Evolutionary conservation across 345 rosid species (phyloP), one percentile per base, ranked within the genome.

Genomic region (Dovyalis caffra): DNA sequence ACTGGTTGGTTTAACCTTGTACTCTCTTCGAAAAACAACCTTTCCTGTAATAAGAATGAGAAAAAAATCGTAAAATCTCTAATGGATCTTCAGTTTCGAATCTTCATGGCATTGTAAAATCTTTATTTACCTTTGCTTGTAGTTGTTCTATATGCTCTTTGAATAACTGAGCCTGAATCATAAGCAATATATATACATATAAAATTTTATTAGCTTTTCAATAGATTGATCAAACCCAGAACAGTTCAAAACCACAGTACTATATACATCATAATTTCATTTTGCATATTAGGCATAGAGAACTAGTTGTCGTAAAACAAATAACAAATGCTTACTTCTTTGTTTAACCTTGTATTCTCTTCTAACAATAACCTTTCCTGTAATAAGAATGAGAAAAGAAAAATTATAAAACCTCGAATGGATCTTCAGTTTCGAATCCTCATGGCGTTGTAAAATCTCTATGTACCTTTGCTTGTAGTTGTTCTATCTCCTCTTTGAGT

Each of bases 91-190:
- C 6, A 60, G 1, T 60, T 10, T 0, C 18, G 45, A 37, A 37
- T 34, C 8, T 66, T 1, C 33, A 40, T 21, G 6, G 47, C 18
- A 40, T 6, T 37, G 9, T 8, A 21, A 51, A 0, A 20, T 21
- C 25, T 51, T 5, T 29, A 31, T 4, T 33, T 79, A 87, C 94
- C 89, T 79, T 84, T 60, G 73, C 86, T 76, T 84, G 79, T 64
- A 86, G 82, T 69, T 85, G 83, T 75, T 81, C 68, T 73, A 83
- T 38, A 77, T 83, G 88, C 81, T 83, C 87, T 53, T 75, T 72
- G n/a, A 74, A 77, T 64, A 91, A 72, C 71, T 79, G 76, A 76
- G 62, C 78, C 92, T 91, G 84, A 60, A 68, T 38, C 8, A 21
- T 47, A 14, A 23, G 1, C 56, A 12, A 9, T n/a, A 49, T 5